Evolutionary conservation across 495 filamentous ascomycete species (phyloP).

Genomic region (Filosporella fistucella): DNA sequence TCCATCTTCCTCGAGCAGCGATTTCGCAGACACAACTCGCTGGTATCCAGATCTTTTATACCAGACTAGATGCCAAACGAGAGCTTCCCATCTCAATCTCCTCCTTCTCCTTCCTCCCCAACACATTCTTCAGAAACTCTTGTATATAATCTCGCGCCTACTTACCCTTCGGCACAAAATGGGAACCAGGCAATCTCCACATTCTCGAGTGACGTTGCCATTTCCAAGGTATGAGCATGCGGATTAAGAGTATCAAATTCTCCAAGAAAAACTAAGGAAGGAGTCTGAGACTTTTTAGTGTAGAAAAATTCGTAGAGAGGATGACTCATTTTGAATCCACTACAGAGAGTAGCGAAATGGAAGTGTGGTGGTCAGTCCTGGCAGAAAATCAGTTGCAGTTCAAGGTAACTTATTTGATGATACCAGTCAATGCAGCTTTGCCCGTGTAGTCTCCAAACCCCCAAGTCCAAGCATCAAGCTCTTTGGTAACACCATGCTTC

Average conservation of each 20-base stretch:
- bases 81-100: too few species aligned
- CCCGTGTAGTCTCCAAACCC: not conserved
- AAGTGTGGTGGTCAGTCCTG: too few species aligned
- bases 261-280: not conserved
- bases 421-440: not conserved
- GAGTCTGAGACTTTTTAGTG: not conserved
- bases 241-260: not conserved
- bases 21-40: too few species aligned
- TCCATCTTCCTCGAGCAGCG: too few species aligned
- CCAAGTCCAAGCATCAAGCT: not conserved
- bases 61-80: too few species aligned
- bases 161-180: too few species aligned
- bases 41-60: too few species aligned
- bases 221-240: not conserved
- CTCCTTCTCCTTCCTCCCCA: too few species aligned
- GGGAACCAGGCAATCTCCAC: not conserved
- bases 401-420: not conserved
- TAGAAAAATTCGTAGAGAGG: not conserved
- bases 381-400: too few species aligned
- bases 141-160: too few species aligned
- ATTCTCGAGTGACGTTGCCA: not conserved
- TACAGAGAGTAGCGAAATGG: not conserved
- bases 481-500: not conserved
- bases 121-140: too few species aligned
- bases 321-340: constrained; percentile 1